These are phyloP conservation scores for Abelmoschus esculentus DNA, from an alignment of 345 rosid genomes.

Conservation along the genomic window DNA sequence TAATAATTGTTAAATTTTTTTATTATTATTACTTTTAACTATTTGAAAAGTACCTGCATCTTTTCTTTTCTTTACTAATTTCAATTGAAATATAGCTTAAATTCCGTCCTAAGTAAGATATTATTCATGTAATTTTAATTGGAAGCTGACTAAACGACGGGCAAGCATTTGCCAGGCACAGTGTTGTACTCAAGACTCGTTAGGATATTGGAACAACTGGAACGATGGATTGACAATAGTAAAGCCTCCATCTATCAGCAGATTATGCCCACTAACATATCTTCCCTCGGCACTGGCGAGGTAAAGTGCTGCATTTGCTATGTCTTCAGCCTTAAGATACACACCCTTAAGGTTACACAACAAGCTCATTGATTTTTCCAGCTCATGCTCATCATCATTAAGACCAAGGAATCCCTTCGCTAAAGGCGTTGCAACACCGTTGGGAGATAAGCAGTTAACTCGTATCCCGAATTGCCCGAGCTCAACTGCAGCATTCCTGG, in stretches of 20 bases:
- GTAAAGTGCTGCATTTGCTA: slow-evolving; percentile 22
- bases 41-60: too few relatives aligned
- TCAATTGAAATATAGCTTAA: too few relatives aligned
- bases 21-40: too few relatives aligned
- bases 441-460: slow-evolving; percentile 21
- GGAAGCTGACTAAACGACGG: too few relatives aligned
- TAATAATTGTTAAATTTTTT: too few relatives aligned
- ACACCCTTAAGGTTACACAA: slow-evolving; percentile 19
- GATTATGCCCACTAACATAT: slow-evolving; percentile 20
- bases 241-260: slow-evolving; percentile 23
- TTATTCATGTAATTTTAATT: background rate
- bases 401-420: slow-evolving; percentile 25
- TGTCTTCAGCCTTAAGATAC: slow-evolving; percentile 9
- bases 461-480: slow-evolving; percentile 20
- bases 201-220: slow-evolving; percentile 7
- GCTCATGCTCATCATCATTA: slow-evolving; percentile 12
- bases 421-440: slow-evolving; percentile 17
- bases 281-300: slow-evolving; percentile 24
- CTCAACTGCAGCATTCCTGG: slow-evolving; percentile 19
- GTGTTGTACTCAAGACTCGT: background rate
- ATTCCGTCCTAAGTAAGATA: too few relatives aligned
- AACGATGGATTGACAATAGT: slow-evolving; percentile 9
- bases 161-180: too few relatives aligned
- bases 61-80: too few relatives aligned
- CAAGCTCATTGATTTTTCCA: slow-evolving; percentile 23